Base-by-base conservation (phyloP, 345 rosid genomes). In the Rhodamnia argentea region DNA sequence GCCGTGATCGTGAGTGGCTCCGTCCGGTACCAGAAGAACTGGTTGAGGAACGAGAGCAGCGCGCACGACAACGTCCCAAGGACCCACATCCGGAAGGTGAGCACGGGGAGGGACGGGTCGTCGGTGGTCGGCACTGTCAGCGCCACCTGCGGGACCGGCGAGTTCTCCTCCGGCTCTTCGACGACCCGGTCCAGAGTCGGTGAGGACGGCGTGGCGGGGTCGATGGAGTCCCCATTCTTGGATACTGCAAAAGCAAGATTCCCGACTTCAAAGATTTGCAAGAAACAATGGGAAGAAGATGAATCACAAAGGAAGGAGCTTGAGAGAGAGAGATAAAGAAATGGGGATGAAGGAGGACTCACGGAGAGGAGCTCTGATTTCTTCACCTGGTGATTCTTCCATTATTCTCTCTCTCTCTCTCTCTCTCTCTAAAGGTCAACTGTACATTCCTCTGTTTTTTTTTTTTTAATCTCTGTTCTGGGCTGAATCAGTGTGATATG, bases 61-160 rank as follows among this genome's bases (percentile, higher is more conserved):
- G 92, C 88, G 54, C 99, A 96, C 0, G 99, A 95, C 9, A 96
- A 20, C 4, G 93, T 92, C 84, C 99, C 99, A 29, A 97, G 90
- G 42, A 96, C 93, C 99, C 99, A 97, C 98, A 95, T 96, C 57
- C 98, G 92, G 82, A 97, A 97, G 9, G 99, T 97, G 32, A 96
- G 86, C 59, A 94, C 99, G 10, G 97, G 99, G n/a, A 96, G 92
- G 53, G 96, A 91, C 7, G 96, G 93, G 85, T 96, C 98, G 82
- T 97, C 99, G 24, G 96, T 92, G 37, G 95, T 94, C 3, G 96
- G 95, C 29, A 97, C 99, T 0, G 99, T 96, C 51, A 97, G 87
- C 27, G 99, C 99, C 83, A 97, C 99, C 90, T 97, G 98, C 87
- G 89, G 84, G 52, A 97, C 92, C 1, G 99, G 98, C 42, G 99